phyloP scores from a whole-genome alignment of 2,329 filamentous ascomycete species.

The Fusarium sp. region DNA sequence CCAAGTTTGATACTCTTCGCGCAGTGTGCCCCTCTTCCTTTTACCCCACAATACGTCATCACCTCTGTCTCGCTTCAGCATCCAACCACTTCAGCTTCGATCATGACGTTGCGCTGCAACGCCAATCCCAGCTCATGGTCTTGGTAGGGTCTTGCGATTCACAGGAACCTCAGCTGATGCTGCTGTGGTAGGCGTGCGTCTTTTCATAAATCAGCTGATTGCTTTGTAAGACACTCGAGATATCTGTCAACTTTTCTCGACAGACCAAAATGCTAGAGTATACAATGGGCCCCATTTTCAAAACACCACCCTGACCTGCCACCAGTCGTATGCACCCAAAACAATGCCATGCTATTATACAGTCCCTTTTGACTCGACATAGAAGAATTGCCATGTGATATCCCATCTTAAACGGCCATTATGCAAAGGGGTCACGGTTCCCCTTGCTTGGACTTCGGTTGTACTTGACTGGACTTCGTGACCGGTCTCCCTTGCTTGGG shows the following conservation, averaged over 20 bases:
- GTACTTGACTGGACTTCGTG: conserved; percentile 61
- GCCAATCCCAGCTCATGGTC: not conserved
- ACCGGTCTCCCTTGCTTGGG: conserved; percentile 63
- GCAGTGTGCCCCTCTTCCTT: conserved; percentile 17
- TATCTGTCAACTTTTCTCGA: conserved; percentile 17
- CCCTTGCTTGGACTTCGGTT: conserved; percentile 54
- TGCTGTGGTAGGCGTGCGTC: not conserved
- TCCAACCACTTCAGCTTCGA: conserved; percentile 6
- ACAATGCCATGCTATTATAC: conserved; percentile 38
- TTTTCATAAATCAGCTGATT: not conserved
- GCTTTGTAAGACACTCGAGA: conserved; percentile 4
- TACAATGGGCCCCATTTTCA: conserved; percentile 15
- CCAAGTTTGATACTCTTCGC: conserved; percentile 4
- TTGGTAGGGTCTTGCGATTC: not conserved
- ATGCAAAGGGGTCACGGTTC: conserved; percentile 20
- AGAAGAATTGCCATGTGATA: conserved; percentile 9
- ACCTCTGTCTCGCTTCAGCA: not conserved
- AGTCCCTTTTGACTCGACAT: conserved; percentile 24
- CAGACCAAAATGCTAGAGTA: conserved; percentile 24
- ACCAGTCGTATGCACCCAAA: conserved; percentile 27
- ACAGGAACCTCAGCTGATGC: not conserved
- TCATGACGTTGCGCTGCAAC: conserved; percentile 14
- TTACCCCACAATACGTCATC: conserved; percentile 43
- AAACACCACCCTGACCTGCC: conserved; percentile 19
- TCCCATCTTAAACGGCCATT: not conserved